Conservation (phyloP, 73 alveolate genomes). For the Paramecium biaurelia region DNA sequence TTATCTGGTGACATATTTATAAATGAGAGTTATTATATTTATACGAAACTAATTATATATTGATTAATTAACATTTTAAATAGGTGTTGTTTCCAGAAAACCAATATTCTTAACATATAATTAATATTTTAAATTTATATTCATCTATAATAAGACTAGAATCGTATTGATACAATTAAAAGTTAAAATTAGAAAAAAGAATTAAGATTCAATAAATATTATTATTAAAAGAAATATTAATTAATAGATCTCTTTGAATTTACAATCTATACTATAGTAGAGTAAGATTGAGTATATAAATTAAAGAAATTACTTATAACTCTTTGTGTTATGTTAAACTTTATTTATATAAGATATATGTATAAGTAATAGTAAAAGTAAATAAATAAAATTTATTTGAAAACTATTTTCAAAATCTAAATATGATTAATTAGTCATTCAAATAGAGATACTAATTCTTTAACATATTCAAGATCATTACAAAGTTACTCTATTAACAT, state of each 20-base stretch:
- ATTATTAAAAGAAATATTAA: not conserved
- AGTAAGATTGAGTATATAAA: not conserved
- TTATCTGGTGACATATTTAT: not conserved
- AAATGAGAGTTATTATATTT: not conserved
- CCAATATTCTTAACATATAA: not conserved
- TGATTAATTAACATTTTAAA: not conserved
- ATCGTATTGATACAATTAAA: too few relatives aligned
- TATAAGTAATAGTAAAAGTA: not conserved
- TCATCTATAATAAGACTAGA: not conserved
- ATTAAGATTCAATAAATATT: not conserved
- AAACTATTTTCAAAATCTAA: not conserved
- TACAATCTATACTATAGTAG: not conserved
- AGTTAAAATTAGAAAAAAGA: not conserved
- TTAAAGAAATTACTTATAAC: not conserved
- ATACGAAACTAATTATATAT: not conserved
- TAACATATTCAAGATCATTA: not conserved
- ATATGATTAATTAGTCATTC: not conserved
- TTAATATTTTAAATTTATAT: too few relatives aligned
- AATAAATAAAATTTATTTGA: not conserved
- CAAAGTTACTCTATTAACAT: not conserved
- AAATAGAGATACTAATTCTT: not conserved
- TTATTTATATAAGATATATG: not conserved
- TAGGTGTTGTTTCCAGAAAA: not conserved
- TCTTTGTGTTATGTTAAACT: not conserved
- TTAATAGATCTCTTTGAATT: not conserved